Percentiles rank a stretch among this genome's conserved stretches.
Evolutionary conservation across 805 yeast genomes (phyloP).

Genomic region (Yamadazyma takamatsuzukensis): DNA sequence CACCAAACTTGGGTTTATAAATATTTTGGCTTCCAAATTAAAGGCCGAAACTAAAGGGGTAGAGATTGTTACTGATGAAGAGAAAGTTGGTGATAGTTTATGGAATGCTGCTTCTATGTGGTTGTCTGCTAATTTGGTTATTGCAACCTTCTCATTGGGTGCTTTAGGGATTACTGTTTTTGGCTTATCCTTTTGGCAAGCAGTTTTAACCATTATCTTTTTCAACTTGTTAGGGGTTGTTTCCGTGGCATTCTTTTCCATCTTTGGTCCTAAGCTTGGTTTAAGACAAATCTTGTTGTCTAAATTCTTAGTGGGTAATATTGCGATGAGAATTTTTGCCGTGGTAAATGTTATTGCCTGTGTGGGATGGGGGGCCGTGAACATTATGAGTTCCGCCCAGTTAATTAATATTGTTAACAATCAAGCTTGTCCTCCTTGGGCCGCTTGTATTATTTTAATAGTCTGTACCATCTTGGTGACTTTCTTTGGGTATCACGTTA

Average conservation of each 20-base stretch:
- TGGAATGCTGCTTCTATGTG: conserved; percentile 82
- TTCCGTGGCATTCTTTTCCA: conserved; percentile 80
- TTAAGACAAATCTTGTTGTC: conserved; percentile 85
- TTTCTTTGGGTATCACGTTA: conserved; percentile 78
- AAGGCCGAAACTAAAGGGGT: conserved; percentile 64
- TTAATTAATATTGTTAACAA: conserved; percentile 72
- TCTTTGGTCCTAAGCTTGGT: conserved; percentile 81
- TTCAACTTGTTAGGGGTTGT: conserved; percentile 69
- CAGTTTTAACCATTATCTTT: conserved; percentile 63
- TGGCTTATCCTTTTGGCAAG: conserved; percentile 70
- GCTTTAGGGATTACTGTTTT: conserved; percentile 55
- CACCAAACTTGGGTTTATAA: conserved; percentile 23
- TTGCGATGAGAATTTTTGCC: conserved; percentile 72
- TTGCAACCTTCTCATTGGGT: conserved; percentile 80
- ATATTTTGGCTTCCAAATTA: conserved; percentile 30
- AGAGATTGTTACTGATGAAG: conserved; percentile 75
- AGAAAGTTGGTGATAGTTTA: conserved; percentile 63
- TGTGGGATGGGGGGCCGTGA: conserved; percentile 95
- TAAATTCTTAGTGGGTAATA: conserved; percentile 72
- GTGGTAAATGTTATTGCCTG: conserved; percentile 77
- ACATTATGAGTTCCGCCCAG: conserved; percentile 86
- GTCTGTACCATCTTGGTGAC: conserved; percentile 67
- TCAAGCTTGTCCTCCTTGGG: conserved; percentile 78
- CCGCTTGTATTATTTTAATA: conserved; percentile 75
- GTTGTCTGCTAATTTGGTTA: conserved; percentile 85